phyloP scores from a whole-genome alignment of 2,329 filamentous ascomycete species.

The Purpureocillium lavendulum region DNA sequence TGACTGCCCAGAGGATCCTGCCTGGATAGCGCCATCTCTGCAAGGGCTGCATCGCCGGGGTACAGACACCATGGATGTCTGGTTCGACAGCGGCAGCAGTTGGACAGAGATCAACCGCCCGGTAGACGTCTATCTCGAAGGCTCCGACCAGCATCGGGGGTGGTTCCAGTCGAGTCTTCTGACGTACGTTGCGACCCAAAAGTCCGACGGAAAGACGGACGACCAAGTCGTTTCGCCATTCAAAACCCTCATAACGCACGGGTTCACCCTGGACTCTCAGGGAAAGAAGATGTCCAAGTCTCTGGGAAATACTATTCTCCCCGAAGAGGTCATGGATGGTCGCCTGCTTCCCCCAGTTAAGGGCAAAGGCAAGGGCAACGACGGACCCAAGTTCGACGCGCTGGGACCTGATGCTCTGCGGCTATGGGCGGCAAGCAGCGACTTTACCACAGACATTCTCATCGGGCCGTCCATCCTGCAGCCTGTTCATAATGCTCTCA shows the following conservation, averaged over 20 bases:
- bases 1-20: constrained; percentile 63
- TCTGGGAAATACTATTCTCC: constrained; percentile 77
- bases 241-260: constrained; percentile 85
- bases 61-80: constrained; percentile 96
- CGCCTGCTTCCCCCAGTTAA: constrained; percentile 65
- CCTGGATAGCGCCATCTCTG: constrained; percentile 66
- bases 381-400: constrained; percentile 45
- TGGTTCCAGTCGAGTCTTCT: constrained; percentile 98
- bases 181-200: constrained; percentile 66
- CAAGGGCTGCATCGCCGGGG: constrained; percentile 60
- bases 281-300: constrained; percentile 99
- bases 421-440: constrained; percentile 84
- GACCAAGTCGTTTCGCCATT: constrained; percentile 54
- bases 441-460: constrained; percentile 82
- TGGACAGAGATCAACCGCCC: constrained; percentile 58
- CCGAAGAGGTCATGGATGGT: constrained; percentile 77
- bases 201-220: constrained; percentile 18
- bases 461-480: constrained; percentile 73
- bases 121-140: constrained; percentile 88
- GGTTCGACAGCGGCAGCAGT: constrained; percentile 96
- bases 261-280: constrained; percentile 80
- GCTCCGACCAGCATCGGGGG: constrained; percentile 89
- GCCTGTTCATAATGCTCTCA: constrained; percentile 64
- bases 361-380: constrained; percentile 40
- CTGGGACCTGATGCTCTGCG: constrained; percentile 82